Evolutionary conservation across 495 filamentous ascomycete genomes (phyloP).

Genomic region (Penicillium cinerascens): DNA sequence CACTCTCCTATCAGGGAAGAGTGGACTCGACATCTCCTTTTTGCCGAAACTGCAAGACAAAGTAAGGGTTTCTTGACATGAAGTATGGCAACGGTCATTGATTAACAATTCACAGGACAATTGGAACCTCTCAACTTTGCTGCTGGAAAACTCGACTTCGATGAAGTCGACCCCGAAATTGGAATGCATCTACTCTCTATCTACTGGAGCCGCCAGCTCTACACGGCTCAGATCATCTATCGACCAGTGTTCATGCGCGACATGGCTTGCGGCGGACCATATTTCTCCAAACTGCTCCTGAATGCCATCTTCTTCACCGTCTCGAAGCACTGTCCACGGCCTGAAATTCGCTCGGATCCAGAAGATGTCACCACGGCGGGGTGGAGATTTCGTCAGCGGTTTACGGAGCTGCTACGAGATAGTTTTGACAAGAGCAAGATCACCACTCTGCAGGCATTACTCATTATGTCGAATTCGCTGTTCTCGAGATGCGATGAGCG

Average conservation of each 20-base stretch:
- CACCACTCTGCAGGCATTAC: constrained; percentile 43
- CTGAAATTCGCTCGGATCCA: constrained; percentile 32
- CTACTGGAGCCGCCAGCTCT: constrained; percentile 40
- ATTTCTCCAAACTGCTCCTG: constrained; percentile 44
- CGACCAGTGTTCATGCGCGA: constrained; percentile 33
- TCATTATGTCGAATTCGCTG: constrained; percentile 38
- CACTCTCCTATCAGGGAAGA: constrained; percentile 12
- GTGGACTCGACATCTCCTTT: constrained; percentile 20
- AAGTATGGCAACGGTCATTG: background rate
- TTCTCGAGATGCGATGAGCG: constrained; percentile 39
- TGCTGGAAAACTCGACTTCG: constrained; percentile 34
- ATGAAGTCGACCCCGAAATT: constrained; percentile 36
- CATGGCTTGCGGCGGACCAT: constrained; percentile 39
- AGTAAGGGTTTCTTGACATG: constrained; percentile 7
- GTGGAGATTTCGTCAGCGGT: constrained; percentile 33
- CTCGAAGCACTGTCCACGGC: constrained; percentile 33
- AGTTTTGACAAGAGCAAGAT: constrained; percentile 41
- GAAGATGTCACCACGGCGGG: constrained; percentile 34
- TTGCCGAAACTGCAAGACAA: constrained; percentile 29
- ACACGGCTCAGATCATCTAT: constrained; percentile 31
- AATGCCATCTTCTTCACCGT: constrained; percentile 46
- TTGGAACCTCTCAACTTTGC: constrained; percentile 28
- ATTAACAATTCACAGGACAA: constrained; percentile 17
- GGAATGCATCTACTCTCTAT: constrained; percentile 39
- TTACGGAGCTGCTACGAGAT: constrained; percentile 37